phyloP scores from a whole-genome alignment of 805 yeast species.

The Cyberlindnera petersonii region DNA sequence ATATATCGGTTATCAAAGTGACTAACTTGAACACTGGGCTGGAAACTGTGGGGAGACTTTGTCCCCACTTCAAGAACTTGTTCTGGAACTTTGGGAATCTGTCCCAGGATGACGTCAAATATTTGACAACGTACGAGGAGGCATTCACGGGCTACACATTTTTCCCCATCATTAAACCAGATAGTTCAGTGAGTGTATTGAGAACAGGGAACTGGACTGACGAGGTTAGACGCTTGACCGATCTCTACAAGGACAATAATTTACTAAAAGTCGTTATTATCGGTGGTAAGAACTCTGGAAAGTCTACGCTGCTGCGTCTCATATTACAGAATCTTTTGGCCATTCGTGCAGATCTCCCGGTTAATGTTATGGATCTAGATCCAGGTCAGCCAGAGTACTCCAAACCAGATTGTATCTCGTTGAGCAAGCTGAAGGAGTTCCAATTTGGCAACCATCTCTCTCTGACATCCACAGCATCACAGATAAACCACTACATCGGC shows the following conservation, averaged over 20 bases:
- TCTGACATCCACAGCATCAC: conserved; percentile 13
- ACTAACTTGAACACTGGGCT: conserved; percentile 40
- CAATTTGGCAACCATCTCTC: conserved; percentile 35
- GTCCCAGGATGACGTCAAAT: conserved; percentile 13
- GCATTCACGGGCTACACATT: conserved; percentile 37
- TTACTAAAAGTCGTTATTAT: conserved; percentile 32
- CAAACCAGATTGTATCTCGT: conserved; percentile 64
- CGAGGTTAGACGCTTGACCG: conserved; percentile 38
- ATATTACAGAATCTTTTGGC: conserved; percentile 46
- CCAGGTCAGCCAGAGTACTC: conserved; percentile 88
- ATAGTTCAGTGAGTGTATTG: conserved; percentile 23
- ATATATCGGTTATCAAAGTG: conserved; percentile 41
- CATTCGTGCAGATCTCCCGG: conserved; percentile 23
- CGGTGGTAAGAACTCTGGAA: conserved; percentile 73
- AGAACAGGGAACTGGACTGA: conserved; percentile 31
- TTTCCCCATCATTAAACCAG: conserved; percentile 30
- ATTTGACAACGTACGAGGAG: conserved; percentile 23
- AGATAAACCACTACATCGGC: conserved; percentile 48
- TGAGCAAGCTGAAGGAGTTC: conserved; percentile 35
- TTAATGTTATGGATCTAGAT: conserved; percentile 69
- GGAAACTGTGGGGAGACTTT: conserved; percentile 38
- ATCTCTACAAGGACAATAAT: conserved; percentile 29
- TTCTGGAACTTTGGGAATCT: conserved; percentile 30
- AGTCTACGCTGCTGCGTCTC: conserved; percentile 62
- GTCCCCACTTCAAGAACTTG: conserved; percentile 42